Evolutionary conservation across 805 yeast species (phyloP), one percentile per base, ranked within the genome.

Genomic region (Metschnikowia lunata): DNA sequence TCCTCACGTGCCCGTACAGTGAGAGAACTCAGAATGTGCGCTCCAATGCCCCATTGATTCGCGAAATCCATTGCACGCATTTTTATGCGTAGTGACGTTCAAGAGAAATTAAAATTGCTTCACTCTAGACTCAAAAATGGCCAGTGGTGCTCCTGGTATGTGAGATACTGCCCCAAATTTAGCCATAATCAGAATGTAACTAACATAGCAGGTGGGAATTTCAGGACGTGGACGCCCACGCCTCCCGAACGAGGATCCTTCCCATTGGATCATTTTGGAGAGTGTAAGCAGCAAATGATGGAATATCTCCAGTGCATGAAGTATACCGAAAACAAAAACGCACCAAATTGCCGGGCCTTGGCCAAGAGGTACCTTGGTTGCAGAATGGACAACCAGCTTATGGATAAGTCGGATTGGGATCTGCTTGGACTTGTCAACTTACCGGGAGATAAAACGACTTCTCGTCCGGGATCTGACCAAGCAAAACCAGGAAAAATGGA

Each of bases 161-260:
- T 45, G 18, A 13, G 33, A 34, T 2, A 6, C 31, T 29, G 31
- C 31, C 31, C 10, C 10, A 29, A 10, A 10, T 32, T 23, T 23
- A 9, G 12, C 5, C n/a, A 11, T 29, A 12, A 3, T 10, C 10
- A 29, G 14, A 36, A 12, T 10, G 26, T 37, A 39, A 18, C 55
- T 51, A 51, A 51, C 49, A 11, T 1, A 10, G 3, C 9, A 54
- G 57, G 57, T 28, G 57, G 57, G 8, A 48, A 51, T 34, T 54
- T 54, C 29, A 42, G 57, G 34, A 39, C 56, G 28, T 75, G 84
- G 72, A 72, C 80, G 11, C 96, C 97, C 8, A 84, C 91, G 0
- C 96, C 99, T 18, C 99, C 99, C 2, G 96, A 91, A 52, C 71
- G 97, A 53, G 99, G 99, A 0, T 88, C 98, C 0, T 91, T 91